Percentiles rank a stretch among this genome's conserved stretches.
Conservation (phyloP, 1,139 yeast species). For the Suhomyces chickasaworum region DNA sequence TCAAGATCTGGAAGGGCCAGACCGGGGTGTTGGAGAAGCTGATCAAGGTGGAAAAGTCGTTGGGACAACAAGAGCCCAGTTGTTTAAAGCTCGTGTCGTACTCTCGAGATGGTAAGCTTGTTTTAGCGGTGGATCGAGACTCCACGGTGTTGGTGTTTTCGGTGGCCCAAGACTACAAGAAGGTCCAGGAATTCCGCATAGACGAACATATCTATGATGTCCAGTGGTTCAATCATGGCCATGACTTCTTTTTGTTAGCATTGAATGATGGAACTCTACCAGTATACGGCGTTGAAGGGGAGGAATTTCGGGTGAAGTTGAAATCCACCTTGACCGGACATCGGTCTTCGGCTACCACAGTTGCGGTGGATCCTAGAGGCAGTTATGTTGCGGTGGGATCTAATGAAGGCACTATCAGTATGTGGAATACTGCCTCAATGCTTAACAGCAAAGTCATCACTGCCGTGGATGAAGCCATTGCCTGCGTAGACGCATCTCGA, state of each 20-base stretch:
- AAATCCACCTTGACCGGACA: constrained; percentile 47
- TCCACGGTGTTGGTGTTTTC: constrained; percentile 31
- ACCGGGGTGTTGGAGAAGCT: constrained; percentile 41
- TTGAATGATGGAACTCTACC: constrained; percentile 39
- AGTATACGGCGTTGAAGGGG: constrained; percentile 23
- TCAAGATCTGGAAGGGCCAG: constrained; percentile 59
- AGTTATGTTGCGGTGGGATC: constrained; percentile 58
- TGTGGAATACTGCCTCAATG: constrained; percentile 57
- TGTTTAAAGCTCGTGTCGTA: constrained; percentile 43
- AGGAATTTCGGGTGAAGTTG: background rate
- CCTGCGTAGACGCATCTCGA: constrained; percentile 43
- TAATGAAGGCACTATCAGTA: constrained; percentile 68
- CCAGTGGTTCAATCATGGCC: constrained; percentile 32
- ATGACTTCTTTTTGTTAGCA: constrained; percentile 39
- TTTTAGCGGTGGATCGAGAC: constrained; percentile 51
- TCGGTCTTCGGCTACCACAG: constrained; percentile 52
- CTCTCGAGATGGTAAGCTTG: constrained; percentile 54
- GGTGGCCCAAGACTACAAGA: constrained; percentile 29
- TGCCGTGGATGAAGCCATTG: constrained; percentile 52
- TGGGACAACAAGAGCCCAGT: constrained; percentile 15
- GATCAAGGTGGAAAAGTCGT: constrained; percentile 27
- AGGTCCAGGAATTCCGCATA: constrained; percentile 26
- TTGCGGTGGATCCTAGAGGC: constrained; percentile 63
- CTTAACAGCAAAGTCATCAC: constrained; percentile 46
- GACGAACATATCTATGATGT: constrained; percentile 37